Base-by-base conservation (phyloP, 2,329 filamentous ascomycete genomes). In the Ambrosiella beaveri region DNA sequence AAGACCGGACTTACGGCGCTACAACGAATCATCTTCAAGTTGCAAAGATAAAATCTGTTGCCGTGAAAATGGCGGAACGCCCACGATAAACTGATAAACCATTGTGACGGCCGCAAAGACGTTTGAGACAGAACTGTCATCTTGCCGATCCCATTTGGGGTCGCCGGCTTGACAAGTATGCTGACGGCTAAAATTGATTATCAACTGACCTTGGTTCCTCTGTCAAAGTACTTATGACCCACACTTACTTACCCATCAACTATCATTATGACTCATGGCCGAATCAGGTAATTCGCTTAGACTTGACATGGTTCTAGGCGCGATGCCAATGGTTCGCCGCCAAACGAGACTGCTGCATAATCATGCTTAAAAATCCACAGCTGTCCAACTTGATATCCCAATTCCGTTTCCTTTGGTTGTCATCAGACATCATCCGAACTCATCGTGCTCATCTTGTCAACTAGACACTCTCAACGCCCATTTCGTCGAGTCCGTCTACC, bases 341-440 rank as follows among this genome's bases (percentile, higher is more conserved):
- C 38, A 39, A 9, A 8, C 37, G 15, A 38, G n/a, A 41, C 13
- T 17, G 37, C 15, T 54, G 15, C 15, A 13, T 17, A 27, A 41
- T 54, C 12, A 27, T 41, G 52, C 47, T 54, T 54, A 41, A 35
- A 54, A n/a, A 35, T 54, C 52, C 52, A 15, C 11, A n/a, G 15
- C 13, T 5, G 37, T 15, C n/a, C 52, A 38, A 41, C 35, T 15
- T 41, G 35, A 39, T 19, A 19, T 35, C 52, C 38, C 13, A 36
- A 35, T 54, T 19, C 11, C 17, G 38, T 41, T 49, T 54, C 54
- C 39, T 27, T 44, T 44, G 27, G 27, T 27, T 19, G 35, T 59
- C 47, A 57, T 59, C 44, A 50, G 44, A 15, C 39, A 57, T 59
- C 58, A 56, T 56, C 45, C 37, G 47, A 11, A 40, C 55, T 59